Evolutionary conservation across 257 asterid genomes (phyloP).

Genomic region (Solanum sejunctum): DNA sequence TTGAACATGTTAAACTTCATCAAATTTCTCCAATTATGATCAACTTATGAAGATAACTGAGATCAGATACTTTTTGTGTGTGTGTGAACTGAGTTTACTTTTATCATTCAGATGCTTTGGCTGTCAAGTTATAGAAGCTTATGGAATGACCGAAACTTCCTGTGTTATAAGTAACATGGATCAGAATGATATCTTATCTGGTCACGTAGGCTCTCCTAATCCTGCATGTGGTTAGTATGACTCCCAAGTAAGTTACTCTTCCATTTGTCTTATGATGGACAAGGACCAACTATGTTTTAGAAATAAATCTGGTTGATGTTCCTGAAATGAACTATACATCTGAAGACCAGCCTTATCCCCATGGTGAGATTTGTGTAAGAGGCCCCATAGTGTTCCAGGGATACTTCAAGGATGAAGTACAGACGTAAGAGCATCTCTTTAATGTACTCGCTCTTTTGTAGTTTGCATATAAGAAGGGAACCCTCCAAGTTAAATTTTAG

Average conservation of each 20-base stretch:
- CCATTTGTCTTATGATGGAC: not conserved
- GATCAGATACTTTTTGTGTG: not conserved
- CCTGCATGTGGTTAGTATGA: conserved; percentile 76
- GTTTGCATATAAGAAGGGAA: not conserved
- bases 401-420: conserved; percentile 78
- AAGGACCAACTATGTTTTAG: conserved; percentile 20
- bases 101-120: conserved; percentile 64
- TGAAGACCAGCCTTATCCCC: conserved; percentile 85
- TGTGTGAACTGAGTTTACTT: not conserved
- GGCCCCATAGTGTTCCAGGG: conserved; percentile 83
- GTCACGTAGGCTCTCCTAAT: conserved; percentile 92
- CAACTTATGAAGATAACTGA: not conserved
- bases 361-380: conserved; percentile 94
- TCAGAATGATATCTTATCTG: conserved; percentile 50
- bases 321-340: conserved; percentile 94
- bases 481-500: conserved; percentile 1
- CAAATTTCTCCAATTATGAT: not conserved
- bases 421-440: conserved; percentile 37
- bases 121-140: conserved; percentile 75
- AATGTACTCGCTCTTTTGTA: not conserved
- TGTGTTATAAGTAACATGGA: conserved; percentile 76
- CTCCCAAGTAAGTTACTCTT: not conserved
- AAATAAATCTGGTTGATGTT: conserved; percentile 83
- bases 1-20: not conserved
- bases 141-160: conserved; percentile 95